A percentile compares a stretch with the other conserved stretches of the same genome.
These are phyloP conservation scores for Macrocystidia cucumis DNA, from an alignment of 1,284 basidiomycete genomes.

Conservation along the genomic window DNA sequence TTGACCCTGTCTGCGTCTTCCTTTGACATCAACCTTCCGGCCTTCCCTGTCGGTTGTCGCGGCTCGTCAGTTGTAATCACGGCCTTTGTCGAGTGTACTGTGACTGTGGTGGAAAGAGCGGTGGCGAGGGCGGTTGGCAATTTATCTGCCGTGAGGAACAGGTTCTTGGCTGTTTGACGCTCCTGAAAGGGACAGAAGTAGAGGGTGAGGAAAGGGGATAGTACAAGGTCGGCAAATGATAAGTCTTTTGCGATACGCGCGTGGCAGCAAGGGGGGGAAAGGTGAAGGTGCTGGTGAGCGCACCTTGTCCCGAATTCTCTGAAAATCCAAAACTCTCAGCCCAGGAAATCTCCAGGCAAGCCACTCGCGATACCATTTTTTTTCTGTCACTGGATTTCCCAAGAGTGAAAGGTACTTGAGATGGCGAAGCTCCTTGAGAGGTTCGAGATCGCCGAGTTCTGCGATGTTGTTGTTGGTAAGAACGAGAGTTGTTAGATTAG, in stretches of 20 bases:
- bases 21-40: slow-evolving; percentile 84
- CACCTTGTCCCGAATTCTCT: slow-evolving; percentile 93
- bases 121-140: slow-evolving; percentile 79
- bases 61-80: slow-evolving; percentile 64
- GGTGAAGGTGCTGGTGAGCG: slow-evolving; percentile 33
- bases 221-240: no score
- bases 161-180: slow-evolving; percentile 61
- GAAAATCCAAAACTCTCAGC: slow-evolving; percentile 94
- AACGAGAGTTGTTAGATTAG: slow-evolving; percentile 75
- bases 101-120: slow-evolving; percentile 66
- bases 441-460: slow-evolving; percentile 79
- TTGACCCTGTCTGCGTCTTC: slow-evolving; percentile 89
- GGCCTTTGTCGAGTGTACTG: slow-evolving; percentile 52
- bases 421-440: slow-evolving; percentile 71
- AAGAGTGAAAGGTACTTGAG: slow-evolving; percentile 81
- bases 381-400: slow-evolving; percentile 89
- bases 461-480: slow-evolving; percentile 73
- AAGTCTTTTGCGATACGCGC: slow-evolving; percentile 14
- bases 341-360: slow-evolving; percentile 76
- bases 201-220: no score
- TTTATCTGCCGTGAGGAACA: slow-evolving; percentile 73
- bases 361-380: slow-evolving; percentile 97
- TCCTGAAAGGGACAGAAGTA: slow-evolving; percentile 40
- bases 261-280: slow-evolving; percentile 11
- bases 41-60: slow-evolving; percentile 52